A percentile compares a stretch with the other conserved stretches of the same genome.
These are phyloP conservation scores for Hemileccinum rubropunctum DNA, from an alignment of 768 basidiomycete species.

Conservation along the genomic window DNA sequence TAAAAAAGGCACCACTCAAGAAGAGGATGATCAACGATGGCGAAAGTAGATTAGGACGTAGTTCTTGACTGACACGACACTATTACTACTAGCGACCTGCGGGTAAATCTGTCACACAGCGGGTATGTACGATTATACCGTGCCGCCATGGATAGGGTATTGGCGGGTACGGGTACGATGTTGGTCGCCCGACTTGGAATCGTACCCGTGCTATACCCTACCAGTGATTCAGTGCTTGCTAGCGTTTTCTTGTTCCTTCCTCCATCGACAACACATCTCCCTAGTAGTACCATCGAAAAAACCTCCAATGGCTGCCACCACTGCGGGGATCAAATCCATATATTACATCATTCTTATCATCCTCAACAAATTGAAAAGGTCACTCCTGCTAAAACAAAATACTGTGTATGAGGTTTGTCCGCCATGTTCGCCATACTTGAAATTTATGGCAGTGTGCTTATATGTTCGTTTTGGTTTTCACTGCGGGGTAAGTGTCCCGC, in stretches of 20 bases:
- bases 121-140: too few relatives aligned
- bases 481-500: constrained; percentile 77
- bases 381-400: constrained; percentile 53
- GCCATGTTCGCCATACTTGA: neutral
- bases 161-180: too few relatives aligned
- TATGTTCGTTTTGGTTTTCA: constrained; percentile 51
- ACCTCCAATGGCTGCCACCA: constrained; percentile 67
- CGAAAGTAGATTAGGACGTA: too few relatives aligned
- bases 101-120: too few relatives aligned
- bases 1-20: too few relatives aligned
- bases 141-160: too few relatives aligned
- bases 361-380: constrained; percentile 67
- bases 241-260: constrained; percentile 68
- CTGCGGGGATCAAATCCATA: constrained; percentile 62
- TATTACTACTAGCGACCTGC: too few relatives aligned
- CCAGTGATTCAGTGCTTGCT: constrained; percentile 8
- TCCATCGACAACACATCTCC: constrained; percentile 70
- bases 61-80: too few relatives aligned
- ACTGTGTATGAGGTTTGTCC: constrained; percentile 61
- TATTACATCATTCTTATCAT: constrained; percentile 80
- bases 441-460: neutral
- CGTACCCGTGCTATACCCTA: too few relatives aligned
- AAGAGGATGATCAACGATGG: too few relatives aligned
- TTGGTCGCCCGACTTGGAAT: neutral
- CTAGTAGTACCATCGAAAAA: constrained; percentile 70